Conservation (phyloP, 2,329 filamentous ascomycete species). For the Colletotrichum sp. region DNA sequence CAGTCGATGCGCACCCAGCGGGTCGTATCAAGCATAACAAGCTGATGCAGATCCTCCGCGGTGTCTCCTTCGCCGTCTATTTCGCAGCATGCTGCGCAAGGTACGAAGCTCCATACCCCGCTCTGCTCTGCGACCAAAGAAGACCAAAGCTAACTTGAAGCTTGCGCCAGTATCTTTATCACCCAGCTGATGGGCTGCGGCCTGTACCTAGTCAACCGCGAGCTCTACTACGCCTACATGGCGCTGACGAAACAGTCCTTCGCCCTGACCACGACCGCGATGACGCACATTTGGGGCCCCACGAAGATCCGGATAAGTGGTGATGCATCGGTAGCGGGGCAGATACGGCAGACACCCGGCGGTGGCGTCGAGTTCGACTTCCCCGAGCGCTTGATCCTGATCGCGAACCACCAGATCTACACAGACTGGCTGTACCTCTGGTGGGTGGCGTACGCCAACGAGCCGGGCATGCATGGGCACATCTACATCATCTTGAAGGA, state of each 20-base stretch:
- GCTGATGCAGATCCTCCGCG: slow-evolving; percentile 56
- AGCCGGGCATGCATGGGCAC: slow-evolving; percentile 79
- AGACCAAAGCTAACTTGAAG: neutral
- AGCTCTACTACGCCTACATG: slow-evolving; percentile 87
- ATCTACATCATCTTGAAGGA: slow-evolving; percentile 92
- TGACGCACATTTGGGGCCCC: slow-evolving; percentile 89
- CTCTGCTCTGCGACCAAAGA: neutral
- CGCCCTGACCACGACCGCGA: slow-evolving; percentile 76
- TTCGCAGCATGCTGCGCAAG: slow-evolving; percentile 53
- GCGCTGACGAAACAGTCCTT: slow-evolving; percentile 86
- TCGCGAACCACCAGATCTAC: slow-evolving; percentile 90
- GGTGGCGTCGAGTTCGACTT: slow-evolving; percentile 81
- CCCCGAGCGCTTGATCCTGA: slow-evolving; percentile 80
- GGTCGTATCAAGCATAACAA: slow-evolving; percentile 59
- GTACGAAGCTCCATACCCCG: slow-evolving; percentile 40
- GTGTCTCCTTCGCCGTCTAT: slow-evolving; percentile 55
- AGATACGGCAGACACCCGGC: slow-evolving; percentile 72
- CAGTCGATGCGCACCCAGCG: slow-evolving; percentile 50
- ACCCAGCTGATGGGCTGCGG: slow-evolving; percentile 80
- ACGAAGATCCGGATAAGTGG: slow-evolving; percentile 84
- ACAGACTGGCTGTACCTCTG: slow-evolving; percentile 93
- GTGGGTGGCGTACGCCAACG: slow-evolving; percentile 88
- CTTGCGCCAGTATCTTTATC: slow-evolving; percentile 59
- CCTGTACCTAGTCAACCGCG: slow-evolving; percentile 76
- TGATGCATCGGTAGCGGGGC: slow-evolving; percentile 77